Evolutionary conservation across 805 yeast genomes (phyloP).

Genomic region (Ogataea neopini): DNA sequence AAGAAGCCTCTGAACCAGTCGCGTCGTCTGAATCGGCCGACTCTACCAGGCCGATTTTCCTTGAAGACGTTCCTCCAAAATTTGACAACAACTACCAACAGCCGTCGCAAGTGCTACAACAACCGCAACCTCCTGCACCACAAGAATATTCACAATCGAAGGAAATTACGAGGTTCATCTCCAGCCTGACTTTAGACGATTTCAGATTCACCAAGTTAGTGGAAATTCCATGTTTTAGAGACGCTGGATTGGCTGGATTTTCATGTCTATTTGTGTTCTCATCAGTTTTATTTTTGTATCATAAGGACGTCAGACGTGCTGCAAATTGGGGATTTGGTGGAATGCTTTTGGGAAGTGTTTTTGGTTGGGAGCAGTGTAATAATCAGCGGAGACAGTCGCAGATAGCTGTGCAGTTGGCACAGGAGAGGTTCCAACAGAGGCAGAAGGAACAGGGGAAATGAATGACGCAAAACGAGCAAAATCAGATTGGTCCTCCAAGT

Average conservation of each 20-base stretch:
- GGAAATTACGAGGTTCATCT: slow-evolving; percentile 23
- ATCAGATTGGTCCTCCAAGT: no score
- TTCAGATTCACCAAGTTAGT: slow-evolving; percentile 52
- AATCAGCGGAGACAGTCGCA: slow-evolving; percentile 64
- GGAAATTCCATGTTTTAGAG: slow-evolving; percentile 75
- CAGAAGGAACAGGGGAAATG: slow-evolving; percentile 28
- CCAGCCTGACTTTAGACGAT: slow-evolving; percentile 46
- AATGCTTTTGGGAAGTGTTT: slow-evolving; percentile 71
- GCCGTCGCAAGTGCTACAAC: slow-evolving; percentile 25
- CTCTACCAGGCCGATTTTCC: slow-evolving; percentile 33
- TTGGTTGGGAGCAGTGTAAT: slow-evolving; percentile 94
- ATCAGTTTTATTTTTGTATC: slow-evolving; percentile 63
- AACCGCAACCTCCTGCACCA: slow-evolving; percentile 12
- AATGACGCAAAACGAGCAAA: no score
- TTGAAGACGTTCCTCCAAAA: slow-evolving; percentile 56
- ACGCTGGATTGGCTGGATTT: slow-evolving; percentile 75
- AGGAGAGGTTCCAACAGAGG: slow-evolving; percentile 41
- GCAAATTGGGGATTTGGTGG: slow-evolving; percentile 85
- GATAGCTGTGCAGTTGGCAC: slow-evolving; percentile 69
- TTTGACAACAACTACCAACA: slow-evolving; percentile 27
- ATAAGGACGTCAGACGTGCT: slow-evolving; percentile 60
- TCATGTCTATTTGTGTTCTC: slow-evolving; percentile 72
- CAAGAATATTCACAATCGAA: slow-evolving; percentile 21
- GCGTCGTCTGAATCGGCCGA: slow-evolving; percentile 7
- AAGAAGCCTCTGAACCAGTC: neutral